Base-by-base conservation (phyloP, 768 basidiomycete genomes). In the Paxillus involutus region DNA sequence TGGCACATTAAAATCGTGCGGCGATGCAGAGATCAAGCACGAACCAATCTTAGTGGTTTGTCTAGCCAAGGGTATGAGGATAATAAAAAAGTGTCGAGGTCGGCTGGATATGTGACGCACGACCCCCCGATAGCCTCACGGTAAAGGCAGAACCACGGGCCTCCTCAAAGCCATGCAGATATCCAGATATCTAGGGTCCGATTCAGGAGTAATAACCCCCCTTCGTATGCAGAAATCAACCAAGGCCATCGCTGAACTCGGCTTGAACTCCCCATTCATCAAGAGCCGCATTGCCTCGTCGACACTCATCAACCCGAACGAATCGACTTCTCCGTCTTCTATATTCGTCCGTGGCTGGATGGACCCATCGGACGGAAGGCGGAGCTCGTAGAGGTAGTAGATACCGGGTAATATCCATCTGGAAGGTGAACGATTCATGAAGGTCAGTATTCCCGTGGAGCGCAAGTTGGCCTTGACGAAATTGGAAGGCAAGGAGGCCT, bases 351-450 rank as follows among this genome's bases (percentile, higher is more conserved):
- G 61, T 3, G 77, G 77, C 1, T 55, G 48, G 35, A 74, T 56
- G 12, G 66, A 52, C 2, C 66, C 66, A 52, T 77, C 69, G 6
- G 63, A 49, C 0, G 74, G 76, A 11, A 79, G 64, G 12, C 71
- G 69, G 11, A 79, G 69, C 36, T 79, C 77, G 47, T 73, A 79
- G 35, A 75, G 69, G 52, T 76, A 74, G 58, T 79, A 79, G 17
- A 77, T 62, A 19, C 75, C 75, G 6, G 78, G 78, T n/a, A 79
- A 60, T 16, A 77, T 65, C 75, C 75, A 79, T 39, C 68, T 68
- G 16, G 69, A 62, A 7, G 74, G 75, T 0, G 77, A 77, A 16
- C 75, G 77, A 51, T 77, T 75, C 48, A 68, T 70, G 60, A 66
- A 79, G 19, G 72, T 70, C 17, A 78, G 60, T 44, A 72, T 66